A percentile compares a stretch with the other conserved stretches of the same genome.
These are phyloP conservation scores for Suillus subaureus DNA, from an alignment of 768 basidiomycete genomes.

Conservation along the genomic window DNA sequence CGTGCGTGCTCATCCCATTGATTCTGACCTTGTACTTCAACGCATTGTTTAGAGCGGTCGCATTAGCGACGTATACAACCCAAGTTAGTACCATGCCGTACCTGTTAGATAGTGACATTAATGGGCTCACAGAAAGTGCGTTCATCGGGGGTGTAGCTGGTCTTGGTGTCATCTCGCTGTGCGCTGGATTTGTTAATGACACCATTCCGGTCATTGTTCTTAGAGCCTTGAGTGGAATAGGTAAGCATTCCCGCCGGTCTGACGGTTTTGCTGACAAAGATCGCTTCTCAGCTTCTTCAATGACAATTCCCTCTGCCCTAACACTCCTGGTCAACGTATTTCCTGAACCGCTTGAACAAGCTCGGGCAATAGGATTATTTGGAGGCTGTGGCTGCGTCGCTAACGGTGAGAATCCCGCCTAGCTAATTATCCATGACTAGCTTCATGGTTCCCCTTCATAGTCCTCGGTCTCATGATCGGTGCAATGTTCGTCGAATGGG, in stretches of 20 bases:
- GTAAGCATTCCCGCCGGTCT: slow-evolving; percentile 25
- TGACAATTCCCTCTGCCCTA: slow-evolving; percentile 55
- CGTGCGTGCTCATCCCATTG: slow-evolving; percentile 23
- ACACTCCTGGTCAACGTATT: slow-evolving; percentile 52
- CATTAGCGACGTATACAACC: slow-evolving; percentile 42
- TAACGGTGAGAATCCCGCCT: slow-evolving; percentile 34
- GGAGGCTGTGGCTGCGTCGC: slow-evolving; percentile 49
- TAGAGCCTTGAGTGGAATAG: slow-evolving; percentile 52
- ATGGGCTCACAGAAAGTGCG: slow-evolving; percentile 33
- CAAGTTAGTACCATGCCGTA: slow-evolving; percentile 32
- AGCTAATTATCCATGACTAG: background rate
- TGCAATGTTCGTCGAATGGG: slow-evolving; percentile 42
- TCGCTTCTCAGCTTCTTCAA: slow-evolving; percentile 40
- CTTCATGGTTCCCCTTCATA: slow-evolving; percentile 16
- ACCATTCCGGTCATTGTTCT: slow-evolving; percentile 52
- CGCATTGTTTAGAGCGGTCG: slow-evolving; percentile 35
- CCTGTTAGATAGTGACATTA: background rate
- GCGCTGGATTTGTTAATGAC: slow-evolving; percentile 47
- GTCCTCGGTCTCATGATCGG: slow-evolving; percentile 47
- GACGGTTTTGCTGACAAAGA: slow-evolving; percentile 5
- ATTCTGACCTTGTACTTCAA: background rate
- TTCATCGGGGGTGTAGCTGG: slow-evolving; percentile 43
- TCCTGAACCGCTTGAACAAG: slow-evolving; percentile 47
- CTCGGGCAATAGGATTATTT: slow-evolving; percentile 49
- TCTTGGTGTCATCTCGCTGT: slow-evolving; percentile 47